Evolutionary conservation across 2,329 filamentous ascomycete genomes (phyloP).

Genomic region (Colletotrichum neosansevieriae): DNA sequence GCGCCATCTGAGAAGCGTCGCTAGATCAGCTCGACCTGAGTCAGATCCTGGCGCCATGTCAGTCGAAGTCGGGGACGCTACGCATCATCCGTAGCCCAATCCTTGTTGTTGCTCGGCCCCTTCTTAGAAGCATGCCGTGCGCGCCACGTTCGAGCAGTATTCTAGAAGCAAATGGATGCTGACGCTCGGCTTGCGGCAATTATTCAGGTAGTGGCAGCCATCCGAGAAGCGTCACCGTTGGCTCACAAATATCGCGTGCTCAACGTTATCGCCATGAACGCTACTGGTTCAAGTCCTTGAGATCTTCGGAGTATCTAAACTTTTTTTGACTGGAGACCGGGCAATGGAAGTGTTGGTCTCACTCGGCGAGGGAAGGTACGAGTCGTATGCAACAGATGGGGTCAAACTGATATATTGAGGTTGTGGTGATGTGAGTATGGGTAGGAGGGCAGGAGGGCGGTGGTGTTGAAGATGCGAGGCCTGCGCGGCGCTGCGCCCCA

Average conservation of each 20-base stretch:
- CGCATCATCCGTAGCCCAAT: conserved; percentile 21
- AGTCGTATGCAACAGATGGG: too few relatives aligned
- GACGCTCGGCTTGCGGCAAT: conserved; percentile 14
- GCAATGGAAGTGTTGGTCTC: too few relatives aligned
- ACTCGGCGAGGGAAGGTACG: too few relatives aligned
- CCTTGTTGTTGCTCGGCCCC: background rate
- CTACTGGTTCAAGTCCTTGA: too few relatives aligned
- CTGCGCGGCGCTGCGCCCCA: too few relatives aligned
- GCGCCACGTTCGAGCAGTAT: conserved; percentile 4
- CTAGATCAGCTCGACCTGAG: conserved; percentile 12
- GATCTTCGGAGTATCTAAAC: conserved; percentile 16
- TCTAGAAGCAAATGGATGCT: conserved; percentile 23
- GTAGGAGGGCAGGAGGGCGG: too few relatives aligned
- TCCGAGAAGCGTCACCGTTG: background rate
- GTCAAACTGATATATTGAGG: too few relatives aligned
- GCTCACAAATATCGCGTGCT: conserved; percentile 18
- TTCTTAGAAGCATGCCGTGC: background rate
- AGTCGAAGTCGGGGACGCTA: conserved; percentile 10
- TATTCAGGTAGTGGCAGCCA: conserved; percentile 11
- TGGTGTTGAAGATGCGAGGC: too few relatives aligned
- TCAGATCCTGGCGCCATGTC: conserved; percentile 18
- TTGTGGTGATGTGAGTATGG: too few relatives aligned
- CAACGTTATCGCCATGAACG: conserved; percentile 5
- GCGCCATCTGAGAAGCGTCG: background rate
- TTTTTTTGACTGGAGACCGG: conserved; percentile 8